These are phyloP conservation scores for Backusella macrospora DNA, from an alignment of 192 early-diverging fungal genomes.

Conservation along the genomic window DNA sequence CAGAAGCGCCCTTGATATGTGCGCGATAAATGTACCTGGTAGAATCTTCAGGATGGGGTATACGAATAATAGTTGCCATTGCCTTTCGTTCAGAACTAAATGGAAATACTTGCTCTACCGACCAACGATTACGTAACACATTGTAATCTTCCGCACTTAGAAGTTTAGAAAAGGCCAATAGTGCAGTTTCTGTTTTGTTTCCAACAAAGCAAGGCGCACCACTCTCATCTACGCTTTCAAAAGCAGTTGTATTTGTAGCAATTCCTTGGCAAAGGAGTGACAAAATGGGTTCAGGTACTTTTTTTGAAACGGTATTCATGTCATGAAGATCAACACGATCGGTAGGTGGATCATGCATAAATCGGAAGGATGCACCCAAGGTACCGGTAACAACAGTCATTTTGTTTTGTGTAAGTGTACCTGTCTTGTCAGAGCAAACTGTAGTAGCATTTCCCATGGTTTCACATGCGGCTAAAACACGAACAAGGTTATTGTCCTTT, in stretches of 20 bases:
- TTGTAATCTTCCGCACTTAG: slow-evolving; percentile 66
- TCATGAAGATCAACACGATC: slow-evolving; percentile 44
- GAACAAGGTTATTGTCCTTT: slow-evolving; percentile 96
- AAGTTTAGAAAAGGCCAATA: slow-evolving; percentile 77
- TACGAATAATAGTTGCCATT: slow-evolving; percentile 84
- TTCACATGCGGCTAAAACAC: slow-evolving; percentile 95
- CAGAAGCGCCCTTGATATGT: slow-evolving; percentile 94
- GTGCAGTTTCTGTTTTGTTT: slow-evolving; percentile 94
- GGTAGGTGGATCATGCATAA: slow-evolving; percentile 47
- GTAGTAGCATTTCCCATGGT: slow-evolving; percentile 99
- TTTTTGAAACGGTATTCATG: slow-evolving; percentile 52
- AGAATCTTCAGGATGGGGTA: slow-evolving; percentile 50
- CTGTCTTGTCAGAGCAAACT: slow-evolving; percentile 98
- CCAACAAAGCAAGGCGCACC: slow-evolving; percentile 70
- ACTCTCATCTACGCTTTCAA: slow-evolving; percentile 57
- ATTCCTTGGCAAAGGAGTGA: slow-evolving; percentile 69
- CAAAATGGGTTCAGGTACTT: slow-evolving; percentile 46
- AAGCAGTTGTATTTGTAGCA: slow-evolving; percentile 83
- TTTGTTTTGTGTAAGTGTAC: slow-evolving; percentile 95
- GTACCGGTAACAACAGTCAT: slow-evolving; percentile 95
- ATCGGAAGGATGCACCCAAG: slow-evolving; percentile 72
- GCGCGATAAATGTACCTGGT: slow-evolving; percentile 58
- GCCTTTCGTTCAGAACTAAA: slow-evolving; percentile 93
- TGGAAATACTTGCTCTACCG: slow-evolving; percentile 77
- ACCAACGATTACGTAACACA: slow-evolving; percentile 62